Base-by-base conservation (phyloP, 805 yeast species). In the Saturnispora zaruensis region DNA sequence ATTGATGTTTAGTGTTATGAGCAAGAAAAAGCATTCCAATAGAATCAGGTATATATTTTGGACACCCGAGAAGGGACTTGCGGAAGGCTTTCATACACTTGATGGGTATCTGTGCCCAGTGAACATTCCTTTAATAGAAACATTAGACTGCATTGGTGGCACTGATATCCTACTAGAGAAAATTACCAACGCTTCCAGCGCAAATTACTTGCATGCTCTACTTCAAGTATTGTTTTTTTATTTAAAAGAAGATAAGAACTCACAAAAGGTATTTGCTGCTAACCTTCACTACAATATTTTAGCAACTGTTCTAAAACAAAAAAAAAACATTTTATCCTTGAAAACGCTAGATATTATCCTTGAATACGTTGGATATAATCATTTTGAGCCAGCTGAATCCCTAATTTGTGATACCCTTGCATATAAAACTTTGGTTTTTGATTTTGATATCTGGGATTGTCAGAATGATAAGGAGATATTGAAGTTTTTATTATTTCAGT, bases 281-380 rank as follows among this genome's bases (percentile, higher is more conserved):
- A 67, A 70, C 3, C 76, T 75, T 54, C 89, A 89, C 1, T 84
- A 79, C 57, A 78, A 78, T 24, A 71, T 82, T 3, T 59, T 84
- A 1, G 73, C 77, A 0, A 73, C 82, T 0, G 58, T 84, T 7
- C 57, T 83, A 25, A 75, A 73, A 38, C 66, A 73, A 25, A 79
- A 78, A 57, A 71, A 68, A 53, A 59, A 57, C 4, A 54, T 57
- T 46, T 64, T 75, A 3, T 58, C 66, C 5, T 54, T 76, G n/a
- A 72, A 71, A 18, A 64, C 81, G 3, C 58, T 84, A 13, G 76
- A 76, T 46, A 49, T 72, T 2, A 64, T 84, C 20, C 59, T 83
- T 6, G 66, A 61, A 4, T 76, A 71, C 59, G 71, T 76, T 41
- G 95, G 93, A 0, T 81, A 78, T 62, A 71, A 79, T 54, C 69